phyloP scores from a whole-genome alignment of 169 alveolate species.

The Cryptosporidium baileyi region DNA sequence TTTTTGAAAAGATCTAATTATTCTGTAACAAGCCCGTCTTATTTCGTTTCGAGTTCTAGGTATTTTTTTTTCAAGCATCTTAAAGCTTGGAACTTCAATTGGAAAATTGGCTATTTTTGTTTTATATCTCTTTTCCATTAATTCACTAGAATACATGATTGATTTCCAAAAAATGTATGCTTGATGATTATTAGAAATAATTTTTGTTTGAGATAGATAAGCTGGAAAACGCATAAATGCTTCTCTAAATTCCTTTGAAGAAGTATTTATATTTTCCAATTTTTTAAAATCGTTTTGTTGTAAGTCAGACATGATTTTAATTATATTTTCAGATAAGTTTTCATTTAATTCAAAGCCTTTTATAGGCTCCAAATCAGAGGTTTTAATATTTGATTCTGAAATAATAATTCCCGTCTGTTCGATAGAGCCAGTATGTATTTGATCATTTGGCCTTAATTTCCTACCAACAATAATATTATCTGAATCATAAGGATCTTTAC shows the following conservation, averaged over 20 bases:
- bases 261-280: background rate
- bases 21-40: constrained; percentile 22
- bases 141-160: background rate
- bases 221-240: constrained; percentile 49
- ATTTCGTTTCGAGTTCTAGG: constrained; percentile 26
- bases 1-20: constrained; percentile 46
- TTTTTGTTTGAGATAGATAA: constrained; percentile 66
- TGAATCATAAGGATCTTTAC: constrained; percentile 3
- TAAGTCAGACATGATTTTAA: background rate
- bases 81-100: background rate
- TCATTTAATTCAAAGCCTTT: constrained; percentile 10
- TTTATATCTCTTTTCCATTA: constrained; percentile 11
- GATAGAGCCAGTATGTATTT: constrained; percentile 10
- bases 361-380: background rate
- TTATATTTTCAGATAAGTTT: background rate
- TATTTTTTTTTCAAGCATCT: constrained; percentile 30
- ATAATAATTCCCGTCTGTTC: background rate
- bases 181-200: constrained; percentile 3
- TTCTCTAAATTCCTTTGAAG: background rate
- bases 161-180: constrained; percentile 61
- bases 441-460: constrained; percentile 40
- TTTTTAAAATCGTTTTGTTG: background rate
- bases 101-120: constrained; percentile 33
- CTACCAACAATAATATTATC: constrained; percentile 31
- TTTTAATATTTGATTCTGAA: background rate